Evolutionary conservation across 108 stramenopile species (phyloP).

Genomic region (Fragilaria crotonensis): DNA sequence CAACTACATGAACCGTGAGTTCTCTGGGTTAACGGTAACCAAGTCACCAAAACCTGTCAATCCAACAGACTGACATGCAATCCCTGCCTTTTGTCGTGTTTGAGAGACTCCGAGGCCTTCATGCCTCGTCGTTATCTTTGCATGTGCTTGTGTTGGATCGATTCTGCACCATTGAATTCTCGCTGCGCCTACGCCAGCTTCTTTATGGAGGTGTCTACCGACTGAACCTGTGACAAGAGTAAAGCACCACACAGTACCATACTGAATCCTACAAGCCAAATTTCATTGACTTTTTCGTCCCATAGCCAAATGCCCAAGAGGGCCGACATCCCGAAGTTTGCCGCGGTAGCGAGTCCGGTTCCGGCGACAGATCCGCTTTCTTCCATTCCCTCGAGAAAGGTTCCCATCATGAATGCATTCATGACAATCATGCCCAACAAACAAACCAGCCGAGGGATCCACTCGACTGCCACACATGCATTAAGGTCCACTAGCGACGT

Average conservation of each 20-base stretch:
- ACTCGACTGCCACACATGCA: not conserved
- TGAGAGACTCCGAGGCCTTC: too few species aligned
- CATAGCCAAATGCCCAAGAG: conserved; percentile 28
- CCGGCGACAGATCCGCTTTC: conserved; percentile 71
- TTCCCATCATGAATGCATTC: conserved; percentile 64
- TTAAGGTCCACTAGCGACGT: not conserved
- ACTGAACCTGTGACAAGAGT: conserved; percentile 21
- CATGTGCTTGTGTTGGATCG: too few species aligned
- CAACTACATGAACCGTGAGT: too few species aligned
- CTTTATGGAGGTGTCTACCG: too few species aligned
- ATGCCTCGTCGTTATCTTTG: too few species aligned
- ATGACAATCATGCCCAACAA: conserved; percentile 47
- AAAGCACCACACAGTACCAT: conserved; percentile 28
- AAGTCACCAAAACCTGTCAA: too few species aligned
- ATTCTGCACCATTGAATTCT: too few species aligned
- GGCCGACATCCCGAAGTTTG: conserved; percentile 51
- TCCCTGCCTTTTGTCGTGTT: too few species aligned
- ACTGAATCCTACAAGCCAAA: conserved; percentile 39
- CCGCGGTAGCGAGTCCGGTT: conserved; percentile 59
- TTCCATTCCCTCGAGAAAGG: conserved; percentile 71
- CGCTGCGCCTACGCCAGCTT: too few species aligned
- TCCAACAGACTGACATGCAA: too few species aligned
- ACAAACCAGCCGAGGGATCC: conserved; percentile 28
- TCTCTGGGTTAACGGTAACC: too few species aligned
- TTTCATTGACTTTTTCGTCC: conserved; percentile 22